Conservation (phyloP, 768 basidiomycete genomes). For the Clitopilus hobsonii region DNA sequence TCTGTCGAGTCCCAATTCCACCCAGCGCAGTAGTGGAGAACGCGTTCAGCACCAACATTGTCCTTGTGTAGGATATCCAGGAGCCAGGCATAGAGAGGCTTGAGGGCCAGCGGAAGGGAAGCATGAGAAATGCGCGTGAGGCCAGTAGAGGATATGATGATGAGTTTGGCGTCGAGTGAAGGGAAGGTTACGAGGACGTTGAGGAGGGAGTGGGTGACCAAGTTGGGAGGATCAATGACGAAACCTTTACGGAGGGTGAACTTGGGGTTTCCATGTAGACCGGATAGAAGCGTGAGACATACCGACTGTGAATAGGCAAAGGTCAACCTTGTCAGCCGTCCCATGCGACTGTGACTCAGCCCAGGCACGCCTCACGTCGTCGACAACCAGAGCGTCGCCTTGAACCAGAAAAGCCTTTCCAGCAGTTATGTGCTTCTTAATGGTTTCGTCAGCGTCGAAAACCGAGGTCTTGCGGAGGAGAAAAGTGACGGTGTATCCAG, state of each 20-base stretch:
- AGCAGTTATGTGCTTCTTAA: slow-evolving; percentile 45
- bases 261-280: slow-evolving; percentile 39
- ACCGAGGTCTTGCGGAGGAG: slow-evolving; percentile 48
- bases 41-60: slow-evolving; percentile 58
- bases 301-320: slow-evolving; percentile 62
- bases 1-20: slow-evolving; percentile 39
- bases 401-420: slow-evolving; percentile 52
- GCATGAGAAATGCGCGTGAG: slow-evolving; percentile 39
- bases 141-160: slow-evolving; percentile 50
- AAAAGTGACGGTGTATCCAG: slow-evolving; percentile 59
- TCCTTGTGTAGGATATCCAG: too few species aligned
- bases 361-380: slow-evolving; percentile 52
- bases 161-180: slow-evolving; percentile 35
- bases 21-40: slow-evolving; percentile 43
- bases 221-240: slow-evolving; percentile 44
- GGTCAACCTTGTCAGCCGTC: slow-evolving; percentile 36
- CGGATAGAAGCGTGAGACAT: slow-evolving; percentile 14
- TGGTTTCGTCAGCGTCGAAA: slow-evolving; percentile 49
- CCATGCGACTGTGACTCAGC: slow-evolving; percentile 21
- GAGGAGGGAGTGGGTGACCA: slow-evolving; percentile 53
- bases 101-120: slow-evolving; percentile 41
- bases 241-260: slow-evolving; percentile 46
- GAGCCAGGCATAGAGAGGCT: slow-evolving; percentile 37
- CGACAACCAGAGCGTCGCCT: slow-evolving; percentile 54
- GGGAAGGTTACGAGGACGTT: slow-evolving; percentile 57